Evolutionary conservation across 352 stramenopile species (phyloP).

Genomic region (Phytophthora quininea): DNA sequence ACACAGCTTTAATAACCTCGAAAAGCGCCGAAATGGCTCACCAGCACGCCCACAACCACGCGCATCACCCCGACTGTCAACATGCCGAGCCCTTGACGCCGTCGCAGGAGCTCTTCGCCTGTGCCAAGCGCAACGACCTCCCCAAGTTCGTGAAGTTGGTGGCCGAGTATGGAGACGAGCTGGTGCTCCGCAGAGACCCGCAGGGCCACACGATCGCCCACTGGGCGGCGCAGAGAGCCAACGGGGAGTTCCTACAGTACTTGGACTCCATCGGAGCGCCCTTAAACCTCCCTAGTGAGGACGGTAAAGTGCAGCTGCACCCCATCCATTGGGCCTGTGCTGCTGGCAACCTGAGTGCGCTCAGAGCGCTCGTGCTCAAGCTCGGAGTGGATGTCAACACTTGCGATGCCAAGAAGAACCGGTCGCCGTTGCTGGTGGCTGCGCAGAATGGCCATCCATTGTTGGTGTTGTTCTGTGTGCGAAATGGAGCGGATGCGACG

Average conservation of each 20-base stretch:
- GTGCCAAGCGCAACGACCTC: conserved; percentile 66
- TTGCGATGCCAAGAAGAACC: conserved; percentile 70
- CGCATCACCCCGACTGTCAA: conserved; percentile 14
- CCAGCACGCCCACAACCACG: conserved; percentile 11
- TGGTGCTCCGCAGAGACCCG: conserved; percentile 51
- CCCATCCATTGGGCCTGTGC: conserved; percentile 88
- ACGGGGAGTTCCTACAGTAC: conserved; percentile 62
- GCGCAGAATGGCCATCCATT: conserved; percentile 79
- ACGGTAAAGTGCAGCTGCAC: conserved; percentile 64
- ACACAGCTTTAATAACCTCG: conserved; percentile 2
- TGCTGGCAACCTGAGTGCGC: conserved; percentile 67
- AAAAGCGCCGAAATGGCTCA: conserved; percentile 4
- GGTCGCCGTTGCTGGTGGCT: conserved; percentile 75
- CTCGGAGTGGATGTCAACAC: conserved; percentile 79
- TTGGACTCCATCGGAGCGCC: conserved; percentile 50
- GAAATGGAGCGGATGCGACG: conserved; percentile 69
- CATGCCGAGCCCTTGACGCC: conserved; percentile 37
- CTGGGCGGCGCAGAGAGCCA: conserved; percentile 70
- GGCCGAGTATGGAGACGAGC: conserved; percentile 40
- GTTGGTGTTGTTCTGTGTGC: conserved; percentile 79
- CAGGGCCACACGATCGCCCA: conserved; percentile 77
- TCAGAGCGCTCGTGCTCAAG: conserved; percentile 63
- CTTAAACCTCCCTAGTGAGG: conserved; percentile 60
- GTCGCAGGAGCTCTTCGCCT: conserved; percentile 69
- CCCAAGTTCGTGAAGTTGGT: conserved; percentile 57